Evolutionary conservation across 306 rosid genomes (phyloP), one percentile per base, ranked within the genome.

Genomic region (Lathyrus aphaca): DNA sequence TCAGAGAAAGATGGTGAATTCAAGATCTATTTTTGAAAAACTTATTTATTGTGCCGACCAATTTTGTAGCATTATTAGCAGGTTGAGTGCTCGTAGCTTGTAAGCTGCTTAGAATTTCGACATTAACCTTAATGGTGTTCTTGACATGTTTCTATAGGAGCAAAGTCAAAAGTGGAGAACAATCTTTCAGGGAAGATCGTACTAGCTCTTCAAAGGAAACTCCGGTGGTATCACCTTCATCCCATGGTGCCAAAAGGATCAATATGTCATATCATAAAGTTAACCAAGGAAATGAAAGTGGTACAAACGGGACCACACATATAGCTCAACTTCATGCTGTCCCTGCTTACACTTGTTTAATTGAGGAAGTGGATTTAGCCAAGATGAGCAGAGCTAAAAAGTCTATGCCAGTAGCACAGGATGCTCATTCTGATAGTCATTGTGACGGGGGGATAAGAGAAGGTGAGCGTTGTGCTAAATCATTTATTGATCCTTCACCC

Each of bases 201-300:
- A 27, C 76, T 23, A 56, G 45, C 64, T 57, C 44, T 80, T 60
- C 76, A 44, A 81, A 69, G 55, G 82, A 72, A 73, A 77, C 19
- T 49, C 79, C 54, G 4, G 81, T 18, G 58, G 72, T 62, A 49
- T 61, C 82, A 2, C 79, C 10, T 51, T 53, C 86, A 11, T 74
- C 77, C 46, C 77, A 79, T 71, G 78, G 75, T 58, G 76, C 59
- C 72, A 84, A 82, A 75, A 88, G 64, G 80, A 72, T 85, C 77
- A 90, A 66, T 65, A 76, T 85, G 86, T 84, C 97, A n/a, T 88
- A 82, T 78, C 74, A 86, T 80, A 87, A 84, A 79, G 69, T 81
- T 71, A 88, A 80, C 82, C 86, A 45, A 60, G 92, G 92, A 79
- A 82, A 67, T 73, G 85, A 79, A 55, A 75, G 68, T 69, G 81